Evolutionary conservation across 2,329 filamentous ascomycete genomes (phyloP).

Genomic region (Trichoderma koningii): DNA sequence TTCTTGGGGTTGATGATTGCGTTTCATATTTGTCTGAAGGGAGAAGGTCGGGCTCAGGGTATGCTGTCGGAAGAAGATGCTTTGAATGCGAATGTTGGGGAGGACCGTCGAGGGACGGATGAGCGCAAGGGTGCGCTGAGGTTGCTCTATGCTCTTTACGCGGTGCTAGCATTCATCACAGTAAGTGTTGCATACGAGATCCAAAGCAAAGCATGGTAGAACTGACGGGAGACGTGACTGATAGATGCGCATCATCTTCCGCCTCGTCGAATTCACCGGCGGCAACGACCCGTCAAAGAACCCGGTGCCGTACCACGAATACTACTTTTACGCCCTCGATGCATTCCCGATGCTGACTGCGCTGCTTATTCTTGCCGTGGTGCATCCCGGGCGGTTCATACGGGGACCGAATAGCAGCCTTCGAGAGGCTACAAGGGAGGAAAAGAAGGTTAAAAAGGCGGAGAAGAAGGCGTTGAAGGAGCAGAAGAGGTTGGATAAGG

Average conservation of each 20-base stretch:
- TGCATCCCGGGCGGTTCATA: neutral
- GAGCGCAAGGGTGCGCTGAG: neutral
- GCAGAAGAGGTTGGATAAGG: conserved; percentile 2
- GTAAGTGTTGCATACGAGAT: neutral
- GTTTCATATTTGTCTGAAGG: conserved; percentile 1
- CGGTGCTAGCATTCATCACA: conserved; percentile 14
- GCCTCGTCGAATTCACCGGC: conserved; percentile 4
- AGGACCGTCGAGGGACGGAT: neutral
- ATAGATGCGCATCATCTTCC: conserved; percentile 19
- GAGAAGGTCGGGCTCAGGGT: neutral
- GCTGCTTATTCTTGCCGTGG: conserved; percentile 3
- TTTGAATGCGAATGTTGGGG: neutral
- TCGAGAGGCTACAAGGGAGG: neutral
- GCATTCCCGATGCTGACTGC: conserved; percentile 12
- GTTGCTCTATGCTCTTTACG: conserved; percentile 8
- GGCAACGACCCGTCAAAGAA: conserved; percentile 6
- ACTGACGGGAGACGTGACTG: neutral
- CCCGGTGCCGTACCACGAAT: conserved; percentile 14
- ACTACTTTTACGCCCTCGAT: conserved; percentile 19
- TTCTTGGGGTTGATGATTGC: conserved; percentile 14
- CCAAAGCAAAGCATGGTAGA: neutral
- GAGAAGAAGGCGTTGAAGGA: conserved; percentile 10
- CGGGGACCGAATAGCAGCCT: conserved; percentile 9
- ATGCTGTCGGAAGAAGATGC: neutral
- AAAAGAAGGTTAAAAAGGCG: conserved; percentile 8